Percentiles rank a stretch among this genome's conserved stretches.
Conservation (phyloP, 257 asterid genomes). For the Ilex aquifolium region DNA sequence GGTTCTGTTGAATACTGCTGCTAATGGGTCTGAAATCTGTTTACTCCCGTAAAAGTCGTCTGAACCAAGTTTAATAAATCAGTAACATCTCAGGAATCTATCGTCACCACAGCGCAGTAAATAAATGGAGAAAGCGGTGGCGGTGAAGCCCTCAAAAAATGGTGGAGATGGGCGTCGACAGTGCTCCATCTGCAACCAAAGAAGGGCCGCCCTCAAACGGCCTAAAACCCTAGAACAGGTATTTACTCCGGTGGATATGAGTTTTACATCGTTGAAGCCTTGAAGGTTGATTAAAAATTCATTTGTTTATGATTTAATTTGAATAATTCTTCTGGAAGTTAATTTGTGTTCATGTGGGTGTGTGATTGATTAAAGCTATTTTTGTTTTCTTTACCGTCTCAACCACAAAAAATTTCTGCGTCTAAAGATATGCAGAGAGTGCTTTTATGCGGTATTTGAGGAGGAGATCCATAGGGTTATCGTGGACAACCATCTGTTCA, state of each 20-base stretch:
- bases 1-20: too few relatives aligned
- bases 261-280: not conserved
- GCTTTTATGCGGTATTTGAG: conserved; percentile 76
- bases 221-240: conserved; percentile 96
- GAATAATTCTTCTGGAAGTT: too few relatives aligned
- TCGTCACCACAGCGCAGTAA: not conserved
- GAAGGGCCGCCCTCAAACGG: conserved; percentile 82
- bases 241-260: not conserved
- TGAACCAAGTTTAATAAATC: too few relatives aligned
- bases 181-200: conserved; percentile 58
- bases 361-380: not conserved
- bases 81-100: too few relatives aligned
- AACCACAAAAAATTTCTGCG: not conserved
- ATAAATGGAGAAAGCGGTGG: conserved; percentile 20
- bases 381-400: not conserved
- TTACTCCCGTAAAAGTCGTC: too few relatives aligned
- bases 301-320: too few relatives aligned
- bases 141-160: conserved; percentile 38
- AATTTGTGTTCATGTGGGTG: too few relatives aligned
- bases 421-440: conserved; percentile 81
- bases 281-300: too few relatives aligned
- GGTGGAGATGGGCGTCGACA: conserved; percentile 21
- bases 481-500: conserved; percentile 73
- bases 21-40: too few relatives aligned
- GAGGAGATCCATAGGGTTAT: conserved; percentile 84